phyloP scores from a whole-genome alignment of 2,329 filamentous ascomycete species.

The Scolecobasidium constrictum region DNA sequence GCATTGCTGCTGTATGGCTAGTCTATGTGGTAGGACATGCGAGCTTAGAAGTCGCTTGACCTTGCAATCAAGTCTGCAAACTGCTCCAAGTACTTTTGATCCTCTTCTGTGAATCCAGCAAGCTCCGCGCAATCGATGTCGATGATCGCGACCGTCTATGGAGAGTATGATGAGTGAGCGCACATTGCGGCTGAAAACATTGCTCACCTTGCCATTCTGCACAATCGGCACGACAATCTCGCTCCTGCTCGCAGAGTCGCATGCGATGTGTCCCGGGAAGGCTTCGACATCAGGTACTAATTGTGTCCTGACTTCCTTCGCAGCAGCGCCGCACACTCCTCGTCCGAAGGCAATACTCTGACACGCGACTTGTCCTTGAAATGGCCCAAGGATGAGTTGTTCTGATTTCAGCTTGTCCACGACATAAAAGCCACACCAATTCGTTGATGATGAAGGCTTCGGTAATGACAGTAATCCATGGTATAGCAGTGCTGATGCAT shows the following conservation, averaged over 20 bases:
- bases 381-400: constrained; percentile 65
- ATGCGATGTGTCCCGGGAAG: constrained; percentile 75
- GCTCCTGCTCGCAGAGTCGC: constrained; percentile 63
- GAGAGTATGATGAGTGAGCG: neutral
- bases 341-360: constrained; percentile 63
- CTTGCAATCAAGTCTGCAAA: constrained; percentile 49
- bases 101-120: constrained; percentile 58
- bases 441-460: constrained; percentile 53
- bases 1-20: no score
- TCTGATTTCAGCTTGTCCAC: constrained; percentile 37
- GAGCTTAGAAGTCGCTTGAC: constrained; percentile 54
- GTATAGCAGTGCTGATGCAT: constrained; percentile 66
- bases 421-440: constrained; percentile 77
- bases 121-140: constrained; percentile 65
- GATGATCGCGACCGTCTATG: constrained; percentile 58
- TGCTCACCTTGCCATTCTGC: constrained; percentile 33
- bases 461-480: constrained; percentile 67
- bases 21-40: no score
- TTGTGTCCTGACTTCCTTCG: constrained; percentile 49
- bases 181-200: constrained; percentile 1
- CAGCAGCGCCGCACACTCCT: constrained; percentile 67
- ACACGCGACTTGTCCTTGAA: constrained; percentile 69
- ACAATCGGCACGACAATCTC: constrained; percentile 74
- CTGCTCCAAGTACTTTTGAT: constrained; percentile 54
- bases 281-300: constrained; percentile 56